Evolutionary conservation across 148 eudicot genomes (phyloP), one percentile per base, ranked within the genome.

Genomic region (Rhododendron simsii): DNA sequence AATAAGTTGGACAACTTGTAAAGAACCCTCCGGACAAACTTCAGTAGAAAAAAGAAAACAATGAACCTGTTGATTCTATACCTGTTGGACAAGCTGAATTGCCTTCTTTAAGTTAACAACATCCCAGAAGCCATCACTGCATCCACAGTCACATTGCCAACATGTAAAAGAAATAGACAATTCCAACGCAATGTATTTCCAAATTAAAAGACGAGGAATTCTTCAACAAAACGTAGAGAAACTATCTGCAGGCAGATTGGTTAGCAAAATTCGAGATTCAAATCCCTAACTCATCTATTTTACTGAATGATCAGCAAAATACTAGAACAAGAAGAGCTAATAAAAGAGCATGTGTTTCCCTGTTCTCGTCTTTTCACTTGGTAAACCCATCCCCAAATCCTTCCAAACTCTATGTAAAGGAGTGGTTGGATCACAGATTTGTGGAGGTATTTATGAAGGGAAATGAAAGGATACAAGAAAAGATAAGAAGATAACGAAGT

Each of bases 61-160:
- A n/a, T 69, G 78, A 51, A 77, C 39, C 6, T 69, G 3, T 23
- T 63, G 65, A 75, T 23, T 55, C 85, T 91, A 84, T 92, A 97
- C 99, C 98, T 93, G 96, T 85, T 92, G 87, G 77, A 92, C 93
- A 73, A 98, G 94, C 86, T 97, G 99, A 81, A 87, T 65, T 13
- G 99, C 98, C 89, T 95, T 94, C 93, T 91, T 97, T 67, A 57
- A 78, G 89, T 92, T 97, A 35, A 97, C 85, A 74, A 97, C 99
- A 86, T 97, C 99, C 99, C 99, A 97, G 61, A 97, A 92, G 83
- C 99, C 99, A 87, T 97, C 99, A 87, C 99, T 97, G 93, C 88
- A 88, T 81, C 71, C 35, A 67, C 74, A 81, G 44, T 45, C 51
- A 81, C 5, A 85, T 83, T 10, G 82, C 45, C 18, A 47, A 20